phyloP scores from a whole-genome alignment of 805 yeast species.

The Wickerhamiella australiensis region DNA sequence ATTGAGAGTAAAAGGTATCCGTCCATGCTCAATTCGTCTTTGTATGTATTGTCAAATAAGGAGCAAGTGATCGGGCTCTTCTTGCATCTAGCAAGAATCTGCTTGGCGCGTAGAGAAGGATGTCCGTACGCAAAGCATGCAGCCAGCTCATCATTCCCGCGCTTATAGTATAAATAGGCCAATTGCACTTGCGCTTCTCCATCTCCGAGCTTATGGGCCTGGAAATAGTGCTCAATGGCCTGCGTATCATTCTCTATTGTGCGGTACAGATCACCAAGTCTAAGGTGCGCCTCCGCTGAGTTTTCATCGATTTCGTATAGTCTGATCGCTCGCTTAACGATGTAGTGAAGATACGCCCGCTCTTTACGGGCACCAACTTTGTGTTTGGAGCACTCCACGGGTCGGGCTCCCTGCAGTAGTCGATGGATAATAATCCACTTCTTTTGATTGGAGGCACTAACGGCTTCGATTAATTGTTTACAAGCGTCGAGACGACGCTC shows the following conservation, averaged over 20 bases:
- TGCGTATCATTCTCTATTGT: not conserved
- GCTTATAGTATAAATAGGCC: not conserved
- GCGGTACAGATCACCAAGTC: constrained; percentile 1
- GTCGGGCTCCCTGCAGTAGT: not conserved
- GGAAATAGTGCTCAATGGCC: not conserved
- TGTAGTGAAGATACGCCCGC: not conserved
- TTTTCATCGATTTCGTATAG: not conserved
- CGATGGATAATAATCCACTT: not conserved
- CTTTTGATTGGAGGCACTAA: not conserved
- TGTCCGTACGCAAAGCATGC: not conserved
- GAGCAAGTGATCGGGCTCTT: not conserved
- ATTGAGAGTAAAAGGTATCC: no score
- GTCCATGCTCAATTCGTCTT: no score
- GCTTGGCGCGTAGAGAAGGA: not conserved
- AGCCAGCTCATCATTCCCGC: not conserved
- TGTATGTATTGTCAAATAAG: not conserved
- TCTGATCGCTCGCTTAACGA: not conserved
- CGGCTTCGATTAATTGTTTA: not conserved
- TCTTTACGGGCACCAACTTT: not conserved
- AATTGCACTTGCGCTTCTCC: constrained; percentile 1
- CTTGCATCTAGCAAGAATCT: not conserved
- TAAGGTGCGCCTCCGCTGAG: not conserved
- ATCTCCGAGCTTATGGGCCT: not conserved
- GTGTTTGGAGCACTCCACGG: not conserved
- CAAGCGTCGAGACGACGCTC: not conserved